These are phyloP conservation scores for Agaricus sinodeliciosus DNA, from an alignment of 768 basidiomycete species.

Conservation along the genomic window DNA sequence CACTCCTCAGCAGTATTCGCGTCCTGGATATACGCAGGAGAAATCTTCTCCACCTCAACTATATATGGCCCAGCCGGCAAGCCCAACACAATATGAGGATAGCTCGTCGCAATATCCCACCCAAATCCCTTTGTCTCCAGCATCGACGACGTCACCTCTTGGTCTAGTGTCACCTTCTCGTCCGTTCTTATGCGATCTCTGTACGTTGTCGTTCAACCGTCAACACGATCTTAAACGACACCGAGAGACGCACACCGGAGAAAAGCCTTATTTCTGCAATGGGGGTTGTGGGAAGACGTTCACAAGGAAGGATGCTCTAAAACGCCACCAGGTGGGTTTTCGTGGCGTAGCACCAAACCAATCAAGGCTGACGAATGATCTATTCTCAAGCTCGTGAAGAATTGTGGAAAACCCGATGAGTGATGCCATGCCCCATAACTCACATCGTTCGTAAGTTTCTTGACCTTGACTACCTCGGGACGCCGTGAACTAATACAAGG, in stretches of 20 bases:
- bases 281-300: slow-evolving; percentile 85
- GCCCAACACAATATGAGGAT: slow-evolving; percentile 16
- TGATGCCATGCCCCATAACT: slow-evolving; percentile 21
- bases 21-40: slow-evolving; percentile 26
- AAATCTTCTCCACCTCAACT: slow-evolving; percentile 33
- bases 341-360: slow-evolving; percentile 4
- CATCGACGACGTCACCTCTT: slow-evolving; percentile 25
- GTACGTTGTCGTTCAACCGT: slow-evolving; percentile 77
- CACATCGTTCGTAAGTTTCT: slow-evolving; percentile 1
- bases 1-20: slow-evolving; percentile 23
- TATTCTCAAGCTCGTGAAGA: slow-evolving; percentile 60
- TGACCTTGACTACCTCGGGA: not conserved
- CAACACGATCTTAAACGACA: slow-evolving; percentile 84
- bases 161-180: slow-evolving; percentile 54
- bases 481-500: not conserved
- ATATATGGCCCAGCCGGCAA: slow-evolving; percentile 11
- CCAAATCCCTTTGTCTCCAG: slow-evolving; percentile 29
- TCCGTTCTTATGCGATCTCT: slow-evolving; percentile 65
- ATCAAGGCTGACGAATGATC: slow-evolving; percentile 12
- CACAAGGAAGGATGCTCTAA: slow-evolving; percentile 80
- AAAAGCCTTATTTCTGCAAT: slow-evolving; percentile 80
- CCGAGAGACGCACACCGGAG: slow-evolving; percentile 78
- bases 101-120: slow-evolving; percentile 24
- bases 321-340: slow-evolving; percentile 69
- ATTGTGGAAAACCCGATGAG: slow-evolving; percentile 68